Evolutionary conservation across 2,329 filamentous ascomycete genomes (phyloP), one percentile per base, ranked within the genome.

Genomic region (Chalaropsis thielavioides): DNA sequence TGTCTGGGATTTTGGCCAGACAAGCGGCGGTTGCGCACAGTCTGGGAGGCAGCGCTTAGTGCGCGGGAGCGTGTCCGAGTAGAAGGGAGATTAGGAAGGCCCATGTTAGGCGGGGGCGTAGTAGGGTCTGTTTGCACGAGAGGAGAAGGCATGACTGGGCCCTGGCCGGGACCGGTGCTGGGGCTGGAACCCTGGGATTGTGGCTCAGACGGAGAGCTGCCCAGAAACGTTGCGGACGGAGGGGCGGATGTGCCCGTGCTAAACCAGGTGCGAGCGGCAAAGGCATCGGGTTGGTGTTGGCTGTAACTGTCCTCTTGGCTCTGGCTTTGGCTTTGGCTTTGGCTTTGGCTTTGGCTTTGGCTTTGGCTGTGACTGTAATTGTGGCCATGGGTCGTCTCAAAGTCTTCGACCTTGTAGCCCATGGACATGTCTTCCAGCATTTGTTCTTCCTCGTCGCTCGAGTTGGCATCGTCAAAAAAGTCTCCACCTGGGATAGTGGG

Each of bases 351-450:
- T n/a, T 56, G 61, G 27, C 27, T 59, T n/a, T 56, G 61, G 27
- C 27, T 59, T 13, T 56, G 44, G 38, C 17, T 19, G 22, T 51
- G 54, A 27, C 19, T 19, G 54, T 43, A n/a, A 35, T 17, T 49
- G 38, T 54, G 19, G 27, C 43, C 41, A 43, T 41, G 60, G 49
- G 3, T 92, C n/a, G 54, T 88, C 66, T 89, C 82, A 71, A 95
- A 95, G 65, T 92, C 88, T 65, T 92, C 89, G 71, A 94, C 85
- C 64, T 86, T 83, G 73, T 91, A 92, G 63, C 88, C 90, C 68
- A 83, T 84, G 0, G 89, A 91, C 81, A 97, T 90, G 73, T 96
- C 90, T 68, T 96, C 92, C 61, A 96, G 75, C 63, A 91, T 81
- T 41, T 86, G 81, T 72, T 92, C 88, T 72, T 92, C 89, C 64